Evolutionary conservation across 345 rosid species (phyloP).

Genomic region (Citrus inodora): DNA sequence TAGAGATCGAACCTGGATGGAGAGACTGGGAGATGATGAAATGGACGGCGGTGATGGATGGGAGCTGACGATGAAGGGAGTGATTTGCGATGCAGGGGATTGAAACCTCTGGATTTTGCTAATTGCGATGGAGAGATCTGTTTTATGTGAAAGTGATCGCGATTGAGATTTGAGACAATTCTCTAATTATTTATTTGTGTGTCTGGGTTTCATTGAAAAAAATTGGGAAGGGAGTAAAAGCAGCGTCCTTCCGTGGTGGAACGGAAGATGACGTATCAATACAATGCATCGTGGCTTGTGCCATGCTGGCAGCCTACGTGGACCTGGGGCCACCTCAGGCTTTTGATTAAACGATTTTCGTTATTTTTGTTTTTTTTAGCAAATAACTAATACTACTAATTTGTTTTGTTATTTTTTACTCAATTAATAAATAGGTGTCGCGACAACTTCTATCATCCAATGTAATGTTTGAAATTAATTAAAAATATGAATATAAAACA

Average conservation of each 20-base stretch:
- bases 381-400: too few species aligned
- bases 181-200: background rate
- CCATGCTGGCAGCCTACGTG: conserved; percentile 7
- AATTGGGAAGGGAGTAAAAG: background rate
- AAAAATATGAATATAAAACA: too few species aligned
- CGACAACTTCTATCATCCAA: too few species aligned
- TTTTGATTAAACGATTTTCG: background rate
- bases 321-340: background rate
- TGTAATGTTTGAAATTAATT: too few species aligned
- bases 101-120: background rate
- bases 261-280: background rate
- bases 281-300: background rate
- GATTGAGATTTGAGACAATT: background rate
- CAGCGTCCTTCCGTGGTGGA: background rate
- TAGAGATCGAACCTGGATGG: background rate
- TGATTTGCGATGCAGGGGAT: background rate
- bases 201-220: background rate
- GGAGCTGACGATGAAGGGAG: background rate
- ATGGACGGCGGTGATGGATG: background rate
- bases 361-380: background rate
- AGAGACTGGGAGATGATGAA: background rate
- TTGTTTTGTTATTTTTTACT: too few species aligned
- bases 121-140: conserved; percentile 8
- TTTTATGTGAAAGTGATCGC: background rate
- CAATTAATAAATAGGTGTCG: too few species aligned